phyloP scores from a whole-genome alignment of 1,284 basidiomycete genomes.

The Cutaneotrichosporon sp. region DNA sequence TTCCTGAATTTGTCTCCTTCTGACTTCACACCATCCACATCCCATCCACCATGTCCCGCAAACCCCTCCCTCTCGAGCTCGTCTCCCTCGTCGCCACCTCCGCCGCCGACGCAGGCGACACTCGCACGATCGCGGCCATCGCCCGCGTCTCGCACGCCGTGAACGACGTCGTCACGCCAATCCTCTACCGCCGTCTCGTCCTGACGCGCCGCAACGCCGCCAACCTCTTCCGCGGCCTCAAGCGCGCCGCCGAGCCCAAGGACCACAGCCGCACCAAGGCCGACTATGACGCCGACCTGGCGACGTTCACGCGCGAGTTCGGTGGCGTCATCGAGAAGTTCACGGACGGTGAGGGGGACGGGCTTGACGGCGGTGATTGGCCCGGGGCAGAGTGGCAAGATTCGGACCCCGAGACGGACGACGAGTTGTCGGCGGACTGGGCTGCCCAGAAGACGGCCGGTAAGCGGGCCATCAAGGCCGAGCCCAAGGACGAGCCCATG shows the following conservation, averaged over 20 bases:
- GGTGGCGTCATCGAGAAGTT: not conserved
- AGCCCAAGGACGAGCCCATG: too few species aligned
- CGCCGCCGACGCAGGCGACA: not conserved
- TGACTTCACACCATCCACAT: not conserved
- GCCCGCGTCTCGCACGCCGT: not conserved
- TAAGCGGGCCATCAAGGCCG: too few species aligned
- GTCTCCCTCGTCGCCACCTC: not conserved
- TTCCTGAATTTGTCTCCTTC: too few species aligned
- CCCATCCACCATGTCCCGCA: not conserved
- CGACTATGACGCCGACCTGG: not conserved
- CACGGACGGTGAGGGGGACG: too few species aligned
- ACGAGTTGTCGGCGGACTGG: not conserved
- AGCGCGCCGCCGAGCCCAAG: not conserved
- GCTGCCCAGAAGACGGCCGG: too few species aligned
- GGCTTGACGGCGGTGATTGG: not conserved
- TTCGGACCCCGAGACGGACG: not conserved
- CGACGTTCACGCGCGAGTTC: not conserved
- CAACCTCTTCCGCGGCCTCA: not conserved
- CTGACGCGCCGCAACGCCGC: not conserved
- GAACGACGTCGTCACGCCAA: not conserved
- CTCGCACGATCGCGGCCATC: not conserved
- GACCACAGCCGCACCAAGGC: not conserved
- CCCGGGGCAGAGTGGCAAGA: not conserved
- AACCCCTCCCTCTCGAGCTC: not conserved
- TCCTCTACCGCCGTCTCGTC: conserved; percentile 1